These are phyloP conservation scores for Excoecaria agallocha DNA, from an alignment of 345 rosid species.

Conservation along the genomic window DNA sequence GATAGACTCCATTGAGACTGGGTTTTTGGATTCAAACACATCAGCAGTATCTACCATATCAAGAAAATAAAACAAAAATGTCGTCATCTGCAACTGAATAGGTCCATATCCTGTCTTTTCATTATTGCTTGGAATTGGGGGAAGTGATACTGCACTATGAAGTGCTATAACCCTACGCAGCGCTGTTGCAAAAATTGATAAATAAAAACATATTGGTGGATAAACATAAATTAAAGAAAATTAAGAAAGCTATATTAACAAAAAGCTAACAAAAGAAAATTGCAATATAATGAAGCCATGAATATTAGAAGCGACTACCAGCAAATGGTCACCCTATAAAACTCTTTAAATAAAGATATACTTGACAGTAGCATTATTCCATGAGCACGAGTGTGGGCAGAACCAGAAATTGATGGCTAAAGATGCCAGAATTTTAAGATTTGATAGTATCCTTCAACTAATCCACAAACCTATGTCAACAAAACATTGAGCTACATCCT, in stretches of 20 bases:
- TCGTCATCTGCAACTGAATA: constrained; percentile 56
- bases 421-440: neutral
- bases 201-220: constrained; percentile 11
- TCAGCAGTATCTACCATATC: constrained; percentile 39
- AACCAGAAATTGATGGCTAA: neutral
- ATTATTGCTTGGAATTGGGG: constrained; percentile 45
- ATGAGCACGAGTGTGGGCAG: neutral
- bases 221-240: neutral
- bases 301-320: neutral
- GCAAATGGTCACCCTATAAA: too few relatives aligned
- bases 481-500: neutral
- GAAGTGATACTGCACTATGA: constrained; percentile 44
- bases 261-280: neutral
- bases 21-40: constrained; percentile 48
- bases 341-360: neutral
- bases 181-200: constrained; percentile 42
- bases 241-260: constrained; percentile 2
- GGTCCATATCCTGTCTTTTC: constrained; percentile 56
- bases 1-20: constrained; percentile 73
- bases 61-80: constrained; percentile 51
- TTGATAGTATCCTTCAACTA: neutral
- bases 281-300: neutral
- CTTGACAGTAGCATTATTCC: neutral
- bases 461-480: neutral
- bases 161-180: constrained; percentile 55